Evolutionary conservation across 2,329 filamentous ascomycete genomes (phyloP).

Genomic region (Pseudocercospora eumusae): DNA sequence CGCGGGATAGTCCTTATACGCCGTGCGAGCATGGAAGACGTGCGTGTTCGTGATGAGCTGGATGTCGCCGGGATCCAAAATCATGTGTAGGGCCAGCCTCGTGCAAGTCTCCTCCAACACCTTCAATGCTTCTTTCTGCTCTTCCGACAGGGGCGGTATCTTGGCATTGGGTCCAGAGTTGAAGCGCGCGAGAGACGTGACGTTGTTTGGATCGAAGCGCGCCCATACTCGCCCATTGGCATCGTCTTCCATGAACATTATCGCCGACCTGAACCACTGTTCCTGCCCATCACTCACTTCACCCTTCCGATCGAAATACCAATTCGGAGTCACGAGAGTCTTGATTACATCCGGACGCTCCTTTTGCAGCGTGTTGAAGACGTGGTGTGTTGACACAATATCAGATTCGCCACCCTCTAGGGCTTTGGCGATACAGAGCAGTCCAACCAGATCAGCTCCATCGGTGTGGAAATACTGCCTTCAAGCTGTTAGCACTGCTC

Average conservation of each 20-base stretch:
- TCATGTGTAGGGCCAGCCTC: conserved; percentile 75
- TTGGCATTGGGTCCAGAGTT: conserved; percentile 57
- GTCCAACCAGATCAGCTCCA: conserved; percentile 77
- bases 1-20: conserved; percentile 70
- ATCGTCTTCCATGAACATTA: conserved; percentile 75
- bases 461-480: conserved; percentile 85
- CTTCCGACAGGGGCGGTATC: conserved; percentile 70
- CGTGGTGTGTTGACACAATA: conserved; percentile 73
- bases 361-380: conserved; percentile 76
- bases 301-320: conserved; percentile 92
- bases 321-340: conserved; percentile 72
- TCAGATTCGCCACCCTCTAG: conserved; percentile 82
- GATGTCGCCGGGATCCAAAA: conserved; percentile 82
- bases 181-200: conserved; percentile 71
- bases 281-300: conserved; percentile 76
- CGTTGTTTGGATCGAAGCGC: conserved; percentile 91
- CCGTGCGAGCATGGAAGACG: conserved; percentile 77
- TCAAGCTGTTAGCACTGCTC: conserved; percentile 50
- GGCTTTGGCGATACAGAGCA: conserved; percentile 77
- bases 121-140: conserved; percentile 66
- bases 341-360: conserved; percentile 78
- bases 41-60: conserved; percentile 82
- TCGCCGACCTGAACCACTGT: conserved; percentile 38
- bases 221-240: conserved; percentile 69
- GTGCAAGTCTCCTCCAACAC: conserved; percentile 76